phyloP scores from a whole-genome alignment of 176 grass and related monocot genomes.

The Poa annua region DNA sequence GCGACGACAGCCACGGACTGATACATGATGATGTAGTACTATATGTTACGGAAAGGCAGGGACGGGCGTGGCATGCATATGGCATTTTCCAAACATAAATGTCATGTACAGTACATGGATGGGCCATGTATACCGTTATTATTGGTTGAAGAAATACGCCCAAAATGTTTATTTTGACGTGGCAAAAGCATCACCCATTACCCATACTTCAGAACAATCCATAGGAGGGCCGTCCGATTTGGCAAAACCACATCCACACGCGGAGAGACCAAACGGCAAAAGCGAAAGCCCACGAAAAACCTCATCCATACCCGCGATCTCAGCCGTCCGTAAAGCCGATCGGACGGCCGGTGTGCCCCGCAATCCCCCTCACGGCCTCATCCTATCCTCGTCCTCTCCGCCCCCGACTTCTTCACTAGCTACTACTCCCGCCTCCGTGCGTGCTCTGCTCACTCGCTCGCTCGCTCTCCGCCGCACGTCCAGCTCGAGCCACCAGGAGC shows the following conservation, averaged over 20 bases:
- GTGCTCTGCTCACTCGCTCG: slow-evolving; percentile 29
- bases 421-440: not conserved
- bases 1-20: not conserved
- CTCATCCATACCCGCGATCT: slow-evolving; percentile 68
- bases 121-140: too few relatives aligned
- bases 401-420: slow-evolving; percentile 26
- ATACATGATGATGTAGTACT: too few relatives aligned
- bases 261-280: not conserved
- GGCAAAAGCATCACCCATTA: slow-evolving; percentile 1
- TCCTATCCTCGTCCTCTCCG: slow-evolving; percentile 56
- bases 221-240: slow-evolving; percentile 44
- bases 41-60: not conserved
- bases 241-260: slow-evolving; percentile 42
- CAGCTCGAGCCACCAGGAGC: slow-evolving; percentile 30
- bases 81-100: not conserved
- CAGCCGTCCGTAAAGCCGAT: slow-evolving; percentile 30
- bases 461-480: slow-evolving; percentile 22
- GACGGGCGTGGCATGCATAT: not conserved
- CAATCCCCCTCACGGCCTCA: slow-evolving; percentile 50
- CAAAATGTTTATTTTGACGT: slow-evolving; percentile 23
- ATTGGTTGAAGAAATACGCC: too few relatives aligned
- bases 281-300: slow-evolving; percentile 52
- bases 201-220: not conserved
- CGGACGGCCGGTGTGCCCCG: slow-evolving; percentile 40
- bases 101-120: not conserved